Conservation (phyloP, 345 rosid genomes). For the Populus euphratica region DNA sequence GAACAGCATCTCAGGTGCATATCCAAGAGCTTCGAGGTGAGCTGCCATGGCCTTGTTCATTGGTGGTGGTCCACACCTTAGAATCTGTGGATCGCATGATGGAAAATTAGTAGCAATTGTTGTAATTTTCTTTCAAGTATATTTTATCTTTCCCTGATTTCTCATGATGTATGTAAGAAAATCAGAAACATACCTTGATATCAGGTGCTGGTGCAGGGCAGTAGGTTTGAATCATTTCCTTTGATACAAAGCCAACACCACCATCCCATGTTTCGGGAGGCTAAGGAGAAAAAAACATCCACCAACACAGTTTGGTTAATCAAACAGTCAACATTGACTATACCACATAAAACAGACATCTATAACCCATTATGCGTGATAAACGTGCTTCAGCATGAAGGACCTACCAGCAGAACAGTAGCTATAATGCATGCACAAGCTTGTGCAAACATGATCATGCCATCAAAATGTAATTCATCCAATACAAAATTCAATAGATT, state of each 20-base stretch:
- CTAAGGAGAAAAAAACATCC: conserved; percentile 34
- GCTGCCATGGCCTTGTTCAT: conserved; percentile 98
- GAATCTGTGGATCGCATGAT: conserved; percentile 43
- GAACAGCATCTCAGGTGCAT: conserved; percentile 84
- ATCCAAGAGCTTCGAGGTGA: conserved; percentile 76
- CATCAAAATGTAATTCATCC: background rate
- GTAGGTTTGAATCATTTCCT: conserved; percentile 82
- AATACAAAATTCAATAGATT: background rate
- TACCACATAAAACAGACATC: background rate
- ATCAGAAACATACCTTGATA: conserved; percentile 45
- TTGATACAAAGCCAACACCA: conserved; percentile 83
- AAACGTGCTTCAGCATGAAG: background rate
- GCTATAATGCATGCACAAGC: background rate
- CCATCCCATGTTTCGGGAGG: conserved; percentile 90
- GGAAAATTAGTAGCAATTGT: background rate
- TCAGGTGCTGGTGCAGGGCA: conserved; percentile 78
- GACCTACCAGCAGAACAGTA: background rate
- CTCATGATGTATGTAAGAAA: background rate
- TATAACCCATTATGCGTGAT: background rate
- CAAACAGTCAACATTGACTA: background rate
- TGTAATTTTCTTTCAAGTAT: background rate
- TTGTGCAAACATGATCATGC: background rate
- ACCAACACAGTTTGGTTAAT: background rate
- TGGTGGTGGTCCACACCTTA: conserved; percentile 94
- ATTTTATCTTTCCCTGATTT: background rate